Conservation (phyloP, 2,329 filamentous ascomycete species). For the Didymosphaeria variabile region DNA sequence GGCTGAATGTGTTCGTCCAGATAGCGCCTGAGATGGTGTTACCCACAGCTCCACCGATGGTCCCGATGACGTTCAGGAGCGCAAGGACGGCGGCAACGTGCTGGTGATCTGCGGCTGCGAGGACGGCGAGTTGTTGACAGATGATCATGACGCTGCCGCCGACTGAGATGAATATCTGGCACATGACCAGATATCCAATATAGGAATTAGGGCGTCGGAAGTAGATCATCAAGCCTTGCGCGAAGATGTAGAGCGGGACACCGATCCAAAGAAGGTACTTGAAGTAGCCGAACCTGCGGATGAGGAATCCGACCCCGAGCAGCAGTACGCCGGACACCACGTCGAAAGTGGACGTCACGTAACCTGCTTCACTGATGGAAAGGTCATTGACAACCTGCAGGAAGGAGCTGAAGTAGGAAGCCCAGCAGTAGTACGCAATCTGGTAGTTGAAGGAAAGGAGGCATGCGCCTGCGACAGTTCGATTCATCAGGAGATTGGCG, state of each 20-base stretch:
- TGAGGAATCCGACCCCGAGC: constrained; percentile 31
- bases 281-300: constrained; percentile 35
- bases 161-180: constrained; percentile 44
- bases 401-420: constrained; percentile 52
- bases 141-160: constrained; percentile 38
- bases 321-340: constrained; percentile 39
- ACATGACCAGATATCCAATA: constrained; percentile 49
- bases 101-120: constrained; percentile 35
- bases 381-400: constrained; percentile 50
- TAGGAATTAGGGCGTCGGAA: constrained; percentile 40
- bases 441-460: constrained; percentile 54
- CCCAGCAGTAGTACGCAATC: constrained; percentile 46
- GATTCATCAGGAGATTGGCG: constrained; percentile 57
- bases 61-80: constrained; percentile 66
- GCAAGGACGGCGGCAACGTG: constrained; percentile 36
- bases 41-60: constrained; percentile 58
- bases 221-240: constrained; percentile 42
- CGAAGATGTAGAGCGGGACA: constrained; percentile 38
- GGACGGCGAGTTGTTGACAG: constrained; percentile 34
- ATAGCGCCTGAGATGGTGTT: constrained; percentile 67
- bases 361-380: constrained; percentile 40
- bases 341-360: constrained; percentile 48
- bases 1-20: constrained; percentile 67
- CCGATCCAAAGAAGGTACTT: constrained; percentile 36
- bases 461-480: constrained; percentile 62